Percentiles rank a stretch among this genome's conserved stretches.
These are phyloP conservation scores for Sarcocystis neurona DNA, from an alignment of 169 alveolate species.

Conservation along the genomic window DNA sequence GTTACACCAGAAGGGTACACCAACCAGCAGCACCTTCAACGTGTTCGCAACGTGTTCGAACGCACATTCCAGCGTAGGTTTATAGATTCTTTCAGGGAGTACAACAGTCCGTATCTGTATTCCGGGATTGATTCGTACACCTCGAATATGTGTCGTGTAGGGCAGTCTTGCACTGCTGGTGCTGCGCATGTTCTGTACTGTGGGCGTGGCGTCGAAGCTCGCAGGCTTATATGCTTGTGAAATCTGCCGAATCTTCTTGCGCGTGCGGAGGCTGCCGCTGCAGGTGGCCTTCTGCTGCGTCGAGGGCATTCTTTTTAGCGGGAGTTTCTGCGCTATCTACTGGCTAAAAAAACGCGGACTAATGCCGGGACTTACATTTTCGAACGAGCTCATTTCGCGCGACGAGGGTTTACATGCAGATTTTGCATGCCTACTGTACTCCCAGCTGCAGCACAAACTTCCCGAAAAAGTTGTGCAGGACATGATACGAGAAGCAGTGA, in stretches of 20 bases:
- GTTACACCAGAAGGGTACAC: no score
- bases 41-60: no score
- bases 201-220: no score
- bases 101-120: neutral
- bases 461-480: conserved; percentile 90
- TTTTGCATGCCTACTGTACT: conserved; percentile 96
- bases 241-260: no score
- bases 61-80: no score
- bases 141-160: neutral
- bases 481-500: conserved; percentile 95
- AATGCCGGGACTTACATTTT: conserved; percentile 96
- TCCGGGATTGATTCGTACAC: neutral
- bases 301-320: conserved; percentile 98
- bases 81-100: no score
- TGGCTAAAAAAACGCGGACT: conserved; percentile 98
- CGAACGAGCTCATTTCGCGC: conserved; percentile 96
- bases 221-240: no score
- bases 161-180: neutral
- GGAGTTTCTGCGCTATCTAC: conserved; percentile 97
- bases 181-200: neutral
- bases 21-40: no score
- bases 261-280: conserved; percentile 1
- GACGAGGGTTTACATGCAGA: conserved; percentile 99
- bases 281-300: conserved; percentile 92
- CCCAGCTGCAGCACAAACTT: conserved; percentile 83